Percentiles rank a stretch among this genome's conserved stretches.
phyloP scores from a whole-genome alignment of 768 basidiomycete genomes.

The Lyophyllum decastes region DNA sequence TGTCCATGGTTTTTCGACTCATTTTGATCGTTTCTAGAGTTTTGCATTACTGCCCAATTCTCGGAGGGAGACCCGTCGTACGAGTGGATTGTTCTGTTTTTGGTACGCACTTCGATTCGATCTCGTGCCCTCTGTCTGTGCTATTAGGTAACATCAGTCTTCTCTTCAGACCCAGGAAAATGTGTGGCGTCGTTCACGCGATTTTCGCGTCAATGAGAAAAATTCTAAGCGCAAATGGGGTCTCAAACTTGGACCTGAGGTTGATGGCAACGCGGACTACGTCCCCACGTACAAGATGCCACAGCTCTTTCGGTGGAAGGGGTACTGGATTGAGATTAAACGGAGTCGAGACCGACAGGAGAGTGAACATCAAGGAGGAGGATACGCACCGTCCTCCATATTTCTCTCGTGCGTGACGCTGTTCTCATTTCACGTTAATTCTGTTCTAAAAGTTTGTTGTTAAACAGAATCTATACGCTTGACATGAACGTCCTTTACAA shows the following conservation, averaged over 20 bases:
- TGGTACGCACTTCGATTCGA: conserved; percentile 29
- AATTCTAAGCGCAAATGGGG: conserved; percentile 41
- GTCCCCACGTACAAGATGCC: conserved; percentile 39
- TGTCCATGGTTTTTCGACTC: background rate
- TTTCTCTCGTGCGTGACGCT: conserved; percentile 27
- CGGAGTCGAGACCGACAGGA: conserved; percentile 15
- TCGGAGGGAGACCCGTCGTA: conserved; percentile 48
- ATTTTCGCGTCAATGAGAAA: conserved; percentile 40
- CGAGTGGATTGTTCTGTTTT: conserved; percentile 48
- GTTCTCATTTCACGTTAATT: background rate
- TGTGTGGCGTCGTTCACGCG: conserved; percentile 43
- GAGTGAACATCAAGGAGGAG: conserved; percentile 10
- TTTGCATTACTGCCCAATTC: conserved; percentile 46
- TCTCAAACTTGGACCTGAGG: conserved; percentile 25
- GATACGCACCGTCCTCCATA: conserved; percentile 21
- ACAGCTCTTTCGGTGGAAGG: conserved; percentile 43
- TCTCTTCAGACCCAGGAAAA: conserved; percentile 38
- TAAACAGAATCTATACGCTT: conserved; percentile 39
- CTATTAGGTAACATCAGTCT: background rate
- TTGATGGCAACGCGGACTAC: conserved; percentile 36
- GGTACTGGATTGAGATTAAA: conserved; percentile 39
- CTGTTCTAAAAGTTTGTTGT: background rate
- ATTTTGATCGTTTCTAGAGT: conserved; percentile 28
- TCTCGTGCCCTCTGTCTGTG: background rate
- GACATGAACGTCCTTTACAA: conserved; percentile 34